Percentiles rank a stretch among this genome's conserved stretches.
These are phyloP conservation scores for Diphasiastrum complanatum DNA, from an alignment of 83 land plant species.

Conservation along the genomic window DNA sequence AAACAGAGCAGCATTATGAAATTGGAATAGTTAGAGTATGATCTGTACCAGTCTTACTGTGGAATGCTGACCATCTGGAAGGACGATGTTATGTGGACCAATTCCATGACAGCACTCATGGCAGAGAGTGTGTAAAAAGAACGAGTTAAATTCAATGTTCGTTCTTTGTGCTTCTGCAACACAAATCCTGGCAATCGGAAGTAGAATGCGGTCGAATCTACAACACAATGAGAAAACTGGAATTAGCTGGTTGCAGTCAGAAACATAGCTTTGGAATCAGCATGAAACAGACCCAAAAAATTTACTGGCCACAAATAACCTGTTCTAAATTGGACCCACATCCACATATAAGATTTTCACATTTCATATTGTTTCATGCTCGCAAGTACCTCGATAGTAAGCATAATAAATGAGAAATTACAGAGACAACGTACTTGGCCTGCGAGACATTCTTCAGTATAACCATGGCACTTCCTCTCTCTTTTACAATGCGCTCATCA, in stretches of 20 bases:
- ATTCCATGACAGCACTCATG: slow-evolving; percentile 99
- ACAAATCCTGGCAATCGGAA: slow-evolving; percentile 73
- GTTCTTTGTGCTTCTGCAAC: slow-evolving; percentile 55
- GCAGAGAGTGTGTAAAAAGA: slow-evolving; percentile 85
- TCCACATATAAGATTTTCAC: too few relatives aligned
- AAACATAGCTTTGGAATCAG: background rate
- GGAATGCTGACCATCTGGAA: slow-evolving; percentile 74
- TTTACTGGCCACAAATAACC: background rate
- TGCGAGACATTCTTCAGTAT: slow-evolving; percentile 90
- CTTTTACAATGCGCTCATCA: slow-evolving; percentile 89
- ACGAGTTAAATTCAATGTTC: slow-evolving; percentile 74
- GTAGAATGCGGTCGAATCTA: slow-evolving; percentile 83
- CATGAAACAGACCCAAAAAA: background rate
- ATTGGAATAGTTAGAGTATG: too few relatives aligned
- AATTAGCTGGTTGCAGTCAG: background rate
- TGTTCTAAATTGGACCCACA: too few relatives aligned
- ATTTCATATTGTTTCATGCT: too few relatives aligned
- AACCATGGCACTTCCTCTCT: slow-evolving; percentile 93
- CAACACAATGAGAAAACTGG: background rate
- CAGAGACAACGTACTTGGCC: slow-evolving; percentile 54
- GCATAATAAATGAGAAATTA: background rate
- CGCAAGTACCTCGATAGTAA: slow-evolving; percentile 1
- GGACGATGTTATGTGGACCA: slow-evolving; percentile 82
- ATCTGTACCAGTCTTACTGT: slow-evolving; percentile 93
- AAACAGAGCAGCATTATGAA: too few relatives aligned